Evolutionary conservation across 1,284 basidiomycete genomes (phyloP).

Genomic region (Porodaedalea pini): DNA sequence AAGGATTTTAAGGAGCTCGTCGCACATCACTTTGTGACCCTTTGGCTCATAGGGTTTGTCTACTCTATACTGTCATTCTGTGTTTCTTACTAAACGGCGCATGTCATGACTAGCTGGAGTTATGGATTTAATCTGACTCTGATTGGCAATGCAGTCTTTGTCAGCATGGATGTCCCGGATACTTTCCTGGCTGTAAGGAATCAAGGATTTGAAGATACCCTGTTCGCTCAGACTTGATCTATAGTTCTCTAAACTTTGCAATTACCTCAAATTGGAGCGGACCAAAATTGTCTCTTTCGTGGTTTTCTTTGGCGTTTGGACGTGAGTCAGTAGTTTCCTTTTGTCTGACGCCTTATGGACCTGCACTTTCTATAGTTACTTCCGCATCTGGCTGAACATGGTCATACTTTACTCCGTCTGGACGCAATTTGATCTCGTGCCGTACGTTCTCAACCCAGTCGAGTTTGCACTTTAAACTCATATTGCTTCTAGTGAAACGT

Average conservation of each 20-base stretch:
- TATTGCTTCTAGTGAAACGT: slow-evolving; percentile 43
- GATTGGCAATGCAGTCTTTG: slow-evolving; percentile 90
- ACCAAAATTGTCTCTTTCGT: slow-evolving; percentile 67
- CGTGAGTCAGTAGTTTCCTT: slow-evolving; percentile 47
- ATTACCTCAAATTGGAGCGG: slow-evolving; percentile 73
- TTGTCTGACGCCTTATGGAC: slow-evolving; percentile 4
- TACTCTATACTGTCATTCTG: slow-evolving; percentile 11
- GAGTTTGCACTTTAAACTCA: not conserved
- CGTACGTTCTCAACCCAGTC: slow-evolving; percentile 48
- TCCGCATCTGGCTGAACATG: slow-evolving; percentile 92
- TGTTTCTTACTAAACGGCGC: slow-evolving; percentile 3
- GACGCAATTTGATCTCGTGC: slow-evolving; percentile 75
- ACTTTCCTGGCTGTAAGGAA: slow-evolving; percentile 75
- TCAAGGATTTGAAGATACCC: not conserved
- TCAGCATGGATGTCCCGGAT: slow-evolving; percentile 98
- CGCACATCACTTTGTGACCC: slow-evolving; percentile 86
- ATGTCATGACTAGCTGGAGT: slow-evolving; percentile 64
- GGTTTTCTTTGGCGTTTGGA: slow-evolving; percentile 76
- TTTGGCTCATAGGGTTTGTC: slow-evolving; percentile 86
- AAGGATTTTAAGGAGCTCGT: slow-evolving; percentile 90
- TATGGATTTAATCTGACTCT: slow-evolving; percentile 80
- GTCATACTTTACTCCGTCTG: slow-evolving; percentile 87
- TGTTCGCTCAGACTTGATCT: slow-evolving; percentile 4
- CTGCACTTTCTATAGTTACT: slow-evolving; percentile 59
- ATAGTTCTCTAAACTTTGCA: slow-evolving; percentile 81